Percentiles rank a stretch among this genome's conserved stretches.
phyloP scores from a whole-genome alignment of 176 grass and related monocot species.

The Canna indica region DNA sequence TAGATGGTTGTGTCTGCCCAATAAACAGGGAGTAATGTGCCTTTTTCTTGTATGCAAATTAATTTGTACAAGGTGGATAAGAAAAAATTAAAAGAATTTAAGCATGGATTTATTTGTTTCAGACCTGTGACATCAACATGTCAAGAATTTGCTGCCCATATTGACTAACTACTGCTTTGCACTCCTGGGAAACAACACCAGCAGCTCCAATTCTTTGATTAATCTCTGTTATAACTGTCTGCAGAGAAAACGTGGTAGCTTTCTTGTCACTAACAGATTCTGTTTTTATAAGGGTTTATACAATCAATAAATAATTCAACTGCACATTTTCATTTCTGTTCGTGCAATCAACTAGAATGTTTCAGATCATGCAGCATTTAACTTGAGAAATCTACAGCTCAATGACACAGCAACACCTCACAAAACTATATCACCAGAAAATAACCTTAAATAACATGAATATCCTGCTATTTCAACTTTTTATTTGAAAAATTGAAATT shows the following conservation, averaged over 20 bases:
- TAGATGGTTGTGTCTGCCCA: constrained; percentile 8
- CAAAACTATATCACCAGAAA: too few relatives aligned
- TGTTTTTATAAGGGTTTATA: background rate
- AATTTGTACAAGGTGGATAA: background rate
- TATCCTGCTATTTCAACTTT: too few relatives aligned
- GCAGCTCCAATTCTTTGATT: constrained; percentile 86
- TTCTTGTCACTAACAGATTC: background rate
- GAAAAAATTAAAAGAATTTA: background rate
- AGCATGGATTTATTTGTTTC: background rate
- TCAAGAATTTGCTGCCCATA: constrained; percentile 90
- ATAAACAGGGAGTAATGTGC: background rate
- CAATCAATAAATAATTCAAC: background rate
- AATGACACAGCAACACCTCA: too few relatives aligned
- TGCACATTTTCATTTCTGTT: background rate
- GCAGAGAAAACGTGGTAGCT: background rate
- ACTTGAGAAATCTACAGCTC: too few relatives aligned
- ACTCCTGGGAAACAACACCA: constrained; percentile 89
- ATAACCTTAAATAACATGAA: too few relatives aligned
- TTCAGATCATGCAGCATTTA: too few relatives aligned
- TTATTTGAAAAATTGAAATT: too few relatives aligned
- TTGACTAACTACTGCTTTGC: constrained; percentile 85
- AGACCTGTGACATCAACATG: constrained; percentile 20
- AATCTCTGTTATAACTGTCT: constrained; percentile 88
- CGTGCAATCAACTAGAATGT: too few relatives aligned
- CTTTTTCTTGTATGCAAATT: background rate